These are phyloP conservation scores for Rhodotorula mucilaginosa DNA, from an alignment of 1,284 basidiomycete species.

Conservation along the genomic window DNA sequence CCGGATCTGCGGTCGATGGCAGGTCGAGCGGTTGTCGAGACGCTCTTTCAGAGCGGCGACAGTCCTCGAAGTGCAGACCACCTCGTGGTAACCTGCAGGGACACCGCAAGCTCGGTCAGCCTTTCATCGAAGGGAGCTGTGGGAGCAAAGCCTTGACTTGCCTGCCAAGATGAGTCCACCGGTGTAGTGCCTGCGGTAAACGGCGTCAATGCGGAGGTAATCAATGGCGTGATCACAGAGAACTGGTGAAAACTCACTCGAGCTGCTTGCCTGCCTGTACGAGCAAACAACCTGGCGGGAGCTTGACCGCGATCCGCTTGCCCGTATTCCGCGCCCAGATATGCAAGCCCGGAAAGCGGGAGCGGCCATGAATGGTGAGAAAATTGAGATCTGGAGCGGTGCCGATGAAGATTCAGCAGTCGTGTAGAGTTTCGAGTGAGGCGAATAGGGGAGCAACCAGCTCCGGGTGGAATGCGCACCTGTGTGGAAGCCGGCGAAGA, in stretches of 20 bases:
- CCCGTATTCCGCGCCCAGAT: constrained; percentile 91
- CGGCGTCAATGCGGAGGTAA: constrained; percentile 51
- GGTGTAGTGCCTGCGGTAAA: constrained; percentile 70
- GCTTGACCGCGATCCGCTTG: constrained; percentile 76
- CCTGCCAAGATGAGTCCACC: constrained; percentile 75
- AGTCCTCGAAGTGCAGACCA: constrained; percentile 78
- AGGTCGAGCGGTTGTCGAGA: constrained; percentile 54
- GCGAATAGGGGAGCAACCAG: not conserved
- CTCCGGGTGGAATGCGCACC: constrained; percentile 59
- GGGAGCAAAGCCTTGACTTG: not conserved
- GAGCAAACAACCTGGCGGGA: constrained; percentile 61
- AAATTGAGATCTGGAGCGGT: constrained; percentile 63
- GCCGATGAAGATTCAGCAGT: not conserved
- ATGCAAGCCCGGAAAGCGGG: constrained; percentile 75
- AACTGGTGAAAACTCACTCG: constrained; percentile 52
- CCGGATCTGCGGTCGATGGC: constrained; percentile 75
- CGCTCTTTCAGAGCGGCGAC: constrained; percentile 66
- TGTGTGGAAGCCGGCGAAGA: constrained; percentile 86
- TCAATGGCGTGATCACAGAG: not conserved
- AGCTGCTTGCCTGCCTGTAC: constrained; percentile 89
- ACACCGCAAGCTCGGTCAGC: not conserved
- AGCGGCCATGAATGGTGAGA: constrained; percentile 81
- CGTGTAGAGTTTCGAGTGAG: not conserved
- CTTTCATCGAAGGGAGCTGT: not conserved
- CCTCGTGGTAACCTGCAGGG: constrained; percentile 69